Base-by-base conservation (phyloP, 148 eudicot species). In the Hydrangea macrophylla region DNA sequence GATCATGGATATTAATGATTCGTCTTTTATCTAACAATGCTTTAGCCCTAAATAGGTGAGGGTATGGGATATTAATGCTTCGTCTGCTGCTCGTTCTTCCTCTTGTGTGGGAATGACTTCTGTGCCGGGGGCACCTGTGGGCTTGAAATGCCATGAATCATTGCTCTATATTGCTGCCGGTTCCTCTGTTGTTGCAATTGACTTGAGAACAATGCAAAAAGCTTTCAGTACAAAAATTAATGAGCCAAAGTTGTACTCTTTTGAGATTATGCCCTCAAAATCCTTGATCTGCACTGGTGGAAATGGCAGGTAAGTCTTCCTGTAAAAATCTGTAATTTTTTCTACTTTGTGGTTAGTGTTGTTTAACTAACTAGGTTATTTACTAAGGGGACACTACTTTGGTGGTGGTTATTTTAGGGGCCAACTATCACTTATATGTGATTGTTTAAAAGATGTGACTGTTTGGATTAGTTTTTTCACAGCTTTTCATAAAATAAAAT, bases 101-200 rank as follows among this genome's bases (percentile, higher is more conserved):
- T 82, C 83, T 74, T 88, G 89, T 73, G 90, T 90, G 74, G 92
- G 90, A 64, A 73, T 23, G 44, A 71, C 85, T 18, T 72, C 85
- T 27, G 74, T 86, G 55, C 69, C 79, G 31, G 85, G 86, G 36
- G 56, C 75, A 64, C 86, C 89, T 40, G 79, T 84, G 62, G 91
- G 80, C 54, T 72, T 91, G 78, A 91, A 78, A 85, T 88, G 92
- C 80, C 79, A 86, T 59, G 90, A 88, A 42, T 84, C 88, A 11
- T 69, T 88, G 76, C 72, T 86, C 40, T 91, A 88, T 76, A 71
- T 88, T 56, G 94, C 88, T 64, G 75, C 90, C 57, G 84, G 84
- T 56, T 62, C 78, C 68, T 83, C 84, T 42, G 87, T 90, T 62
- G 73, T 53, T 1, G 84, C 82, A 25, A 74, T 90, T 70, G 96